Conservation (phyloP, 2,329 filamentous ascomycete genomes). For the Phaeophleospora eucalypticola region DNA sequence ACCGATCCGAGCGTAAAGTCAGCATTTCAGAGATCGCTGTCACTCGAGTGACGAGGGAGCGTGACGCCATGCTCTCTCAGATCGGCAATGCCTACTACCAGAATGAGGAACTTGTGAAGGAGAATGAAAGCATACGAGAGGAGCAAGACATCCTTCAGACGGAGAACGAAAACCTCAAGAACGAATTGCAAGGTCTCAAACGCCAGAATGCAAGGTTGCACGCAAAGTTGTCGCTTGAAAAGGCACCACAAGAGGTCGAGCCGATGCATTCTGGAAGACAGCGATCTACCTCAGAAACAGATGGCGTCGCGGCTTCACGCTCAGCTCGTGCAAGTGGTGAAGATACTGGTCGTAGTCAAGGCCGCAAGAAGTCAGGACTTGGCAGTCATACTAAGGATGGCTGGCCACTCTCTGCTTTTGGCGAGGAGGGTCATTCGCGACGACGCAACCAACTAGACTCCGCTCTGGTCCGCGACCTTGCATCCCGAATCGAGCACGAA, state of each 20-base stretch:
- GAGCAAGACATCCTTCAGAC: slow-evolving; percentile 60
- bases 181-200: slow-evolving; percentile 37
- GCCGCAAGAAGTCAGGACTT: background rate
- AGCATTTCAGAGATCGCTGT: slow-evolving; percentile 61
- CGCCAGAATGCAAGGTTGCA: slow-evolving; percentile 40
- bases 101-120: slow-evolving; percentile 47
- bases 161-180: slow-evolving; percentile 69
- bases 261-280: background rate
- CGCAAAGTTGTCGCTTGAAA: slow-evolving; percentile 34
- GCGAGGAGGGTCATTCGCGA: background rate
- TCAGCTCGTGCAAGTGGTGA: background rate
- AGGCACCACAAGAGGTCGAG: background rate
- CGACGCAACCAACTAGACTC: slow-evolving; percentile 13
- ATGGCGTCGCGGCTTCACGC: background rate
- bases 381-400: background rate
- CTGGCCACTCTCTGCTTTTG: background rate
- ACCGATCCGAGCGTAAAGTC: slow-evolving; percentile 59
- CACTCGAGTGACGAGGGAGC: slow-evolving; percentile 59
- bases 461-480: slow-evolving; percentile 20
- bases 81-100: slow-evolving; percentile 58
- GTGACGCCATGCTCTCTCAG: slow-evolving; percentile 61
- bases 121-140: slow-evolving; percentile 54
- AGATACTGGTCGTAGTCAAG: background rate
- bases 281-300: background rate
- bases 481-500: slow-evolving; percentile 28